A percentile compares a stretch with the other conserved stretches of the same genome.
Conservation (phyloP, 192 early-diverging fungal genomes). For the Linnemannia schmuckeri region DNA sequence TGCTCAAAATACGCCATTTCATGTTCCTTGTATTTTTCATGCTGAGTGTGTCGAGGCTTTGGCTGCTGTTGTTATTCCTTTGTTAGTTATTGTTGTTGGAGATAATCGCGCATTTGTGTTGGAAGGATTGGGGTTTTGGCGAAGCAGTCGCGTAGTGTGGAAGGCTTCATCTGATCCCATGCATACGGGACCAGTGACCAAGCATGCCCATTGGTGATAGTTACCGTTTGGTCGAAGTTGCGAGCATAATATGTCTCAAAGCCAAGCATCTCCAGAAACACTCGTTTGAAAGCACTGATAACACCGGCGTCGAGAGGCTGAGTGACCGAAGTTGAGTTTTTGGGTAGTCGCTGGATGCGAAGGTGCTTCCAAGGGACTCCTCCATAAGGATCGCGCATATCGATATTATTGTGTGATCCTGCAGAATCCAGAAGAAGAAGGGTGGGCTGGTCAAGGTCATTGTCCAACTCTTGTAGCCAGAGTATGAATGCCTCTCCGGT, state of each 20-base stretch:
- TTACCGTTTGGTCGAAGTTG: background rate
- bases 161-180: slow-evolving; percentile 4
- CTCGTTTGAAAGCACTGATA: slow-evolving; percentile 25
- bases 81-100: background rate
- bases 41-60: background rate
- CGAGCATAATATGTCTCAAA: slow-evolving; percentile 6
- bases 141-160: slow-evolving; percentile 6
- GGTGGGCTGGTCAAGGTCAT: too few relatives aligned
- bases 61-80: background rate
- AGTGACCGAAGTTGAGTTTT: background rate
- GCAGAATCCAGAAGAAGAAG: background rate
- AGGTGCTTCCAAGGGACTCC: slow-evolving; percentile 17
- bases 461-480: too few relatives aligned
- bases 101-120: slow-evolving; percentile 17
- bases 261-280: slow-evolving; percentile 22
- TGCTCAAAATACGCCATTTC: too few relatives aligned
- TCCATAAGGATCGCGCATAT: too few relatives aligned
- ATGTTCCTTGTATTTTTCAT: background rate
- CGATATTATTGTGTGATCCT: too few relatives aligned
- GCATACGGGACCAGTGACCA: slow-evolving; percentile 19
- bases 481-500: too few relatives aligned
- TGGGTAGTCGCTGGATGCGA: slow-evolving; percentile 13
- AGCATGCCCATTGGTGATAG: background rate
- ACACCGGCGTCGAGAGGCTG: background rate
- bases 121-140: slow-evolving; percentile 20